A percentile compares a stretch with the other conserved stretches of the same genome.
Conservation (phyloP, 2,329 filamentous ascomycete genomes). For the Zymoseptoria ardabiliae region DNA sequence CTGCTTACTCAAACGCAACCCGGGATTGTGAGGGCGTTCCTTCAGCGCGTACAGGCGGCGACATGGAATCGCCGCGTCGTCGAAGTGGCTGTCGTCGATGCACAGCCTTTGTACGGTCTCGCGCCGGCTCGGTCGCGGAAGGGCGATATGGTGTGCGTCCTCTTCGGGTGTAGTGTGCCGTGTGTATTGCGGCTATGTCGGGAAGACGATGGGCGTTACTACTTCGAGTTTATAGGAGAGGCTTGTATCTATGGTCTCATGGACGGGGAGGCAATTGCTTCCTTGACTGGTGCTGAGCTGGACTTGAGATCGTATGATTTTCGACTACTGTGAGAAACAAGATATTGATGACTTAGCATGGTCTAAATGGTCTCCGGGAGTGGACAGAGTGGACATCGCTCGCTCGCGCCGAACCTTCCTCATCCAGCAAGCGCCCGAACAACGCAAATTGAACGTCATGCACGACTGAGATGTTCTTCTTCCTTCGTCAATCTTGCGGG, state of each 20-base stretch:
- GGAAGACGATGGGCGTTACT: neutral
- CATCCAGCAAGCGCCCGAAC: neutral
- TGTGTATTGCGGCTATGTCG: slow-evolving; percentile 7
- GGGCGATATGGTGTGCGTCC: slow-evolving; percentile 15
- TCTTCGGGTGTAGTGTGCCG: slow-evolving; percentile 20
- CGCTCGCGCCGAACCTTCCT: neutral
- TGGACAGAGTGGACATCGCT: neutral
- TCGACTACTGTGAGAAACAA: neutral
- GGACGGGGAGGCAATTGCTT: slow-evolving; percentile 29
- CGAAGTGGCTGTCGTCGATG: neutral
- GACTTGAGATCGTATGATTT: neutral
- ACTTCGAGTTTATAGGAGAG: slow-evolving; percentile 11
- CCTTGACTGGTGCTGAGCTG: neutral
- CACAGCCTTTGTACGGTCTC: slow-evolving; percentile 1
- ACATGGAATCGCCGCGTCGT: slow-evolving; percentile 4
- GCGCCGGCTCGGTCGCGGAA: neutral
- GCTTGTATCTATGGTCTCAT: slow-evolving; percentile 20
- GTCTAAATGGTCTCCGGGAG: neutral
- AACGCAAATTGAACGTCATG: neutral
- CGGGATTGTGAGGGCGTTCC: too few species aligned
- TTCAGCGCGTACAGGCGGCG: neutral
- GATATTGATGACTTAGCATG: neutral
- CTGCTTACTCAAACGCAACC: too few species aligned
- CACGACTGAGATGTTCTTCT: neutral
- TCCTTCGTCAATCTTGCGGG: neutral